Conservation (phyloP, 139 green algal species). For the Closterium sp. region DNA sequence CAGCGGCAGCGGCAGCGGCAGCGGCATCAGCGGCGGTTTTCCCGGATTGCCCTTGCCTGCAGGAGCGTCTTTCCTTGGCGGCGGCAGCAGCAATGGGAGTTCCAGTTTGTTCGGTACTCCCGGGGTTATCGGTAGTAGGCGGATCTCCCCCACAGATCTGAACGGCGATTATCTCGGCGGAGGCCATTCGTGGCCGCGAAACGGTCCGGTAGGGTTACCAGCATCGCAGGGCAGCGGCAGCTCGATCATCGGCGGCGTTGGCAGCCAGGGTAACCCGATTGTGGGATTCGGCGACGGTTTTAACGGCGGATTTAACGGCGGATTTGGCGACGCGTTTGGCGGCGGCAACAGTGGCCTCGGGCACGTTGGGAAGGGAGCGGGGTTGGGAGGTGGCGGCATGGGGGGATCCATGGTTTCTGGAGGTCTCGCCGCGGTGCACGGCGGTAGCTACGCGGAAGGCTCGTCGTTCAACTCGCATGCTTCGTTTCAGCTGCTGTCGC, state of each 20-base stretch:
- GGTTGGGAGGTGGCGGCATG: not conserved
- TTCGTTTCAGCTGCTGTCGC: not conserved
- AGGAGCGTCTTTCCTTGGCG: not conserved
- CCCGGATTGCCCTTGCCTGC: not conserved
- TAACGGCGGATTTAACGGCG: not conserved
- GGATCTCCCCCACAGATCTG: not conserved
- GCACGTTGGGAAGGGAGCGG: not conserved
- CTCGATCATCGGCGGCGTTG: not conserved
- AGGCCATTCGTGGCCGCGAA: not conserved
- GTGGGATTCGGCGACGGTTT: not conserved
- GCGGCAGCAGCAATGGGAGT: not conserved
- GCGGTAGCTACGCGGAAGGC: not conserved
- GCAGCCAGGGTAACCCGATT: not conserved
- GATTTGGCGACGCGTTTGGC: not conserved
- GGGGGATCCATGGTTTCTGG: not conserved
- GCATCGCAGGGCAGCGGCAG: not conserved
- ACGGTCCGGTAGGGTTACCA: not conserved
- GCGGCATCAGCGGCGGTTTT: not conserved
- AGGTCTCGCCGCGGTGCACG: not conserved
- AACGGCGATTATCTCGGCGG: not conserved
- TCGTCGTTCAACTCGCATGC: not conserved
- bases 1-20: not conserved
- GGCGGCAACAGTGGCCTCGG: not conserved
- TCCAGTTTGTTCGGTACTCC: not conserved
- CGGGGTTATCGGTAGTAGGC: not conserved